Percentiles rank a stretch among this genome's conserved stretches.
Conservation (phyloP, 2,329 filamentous ascomycete genomes). For the Aspergillus brasiliensis region DNA sequence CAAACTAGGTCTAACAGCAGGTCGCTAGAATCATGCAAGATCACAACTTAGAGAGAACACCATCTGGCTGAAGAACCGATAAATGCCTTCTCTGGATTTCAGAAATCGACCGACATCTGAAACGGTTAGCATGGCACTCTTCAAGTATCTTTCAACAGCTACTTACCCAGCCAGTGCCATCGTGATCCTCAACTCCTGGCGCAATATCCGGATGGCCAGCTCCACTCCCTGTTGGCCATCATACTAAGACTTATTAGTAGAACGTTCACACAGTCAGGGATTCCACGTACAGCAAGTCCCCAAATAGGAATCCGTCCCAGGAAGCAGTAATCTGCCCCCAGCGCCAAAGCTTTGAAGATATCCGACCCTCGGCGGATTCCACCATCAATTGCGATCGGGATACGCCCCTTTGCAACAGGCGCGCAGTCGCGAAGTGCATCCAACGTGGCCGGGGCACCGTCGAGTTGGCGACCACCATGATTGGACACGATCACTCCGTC, state of each 20-base stretch:
- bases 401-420: constrained; percentile 31
- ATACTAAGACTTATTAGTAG: constrained; percentile 26
- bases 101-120: constrained; percentile 30
- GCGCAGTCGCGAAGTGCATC: constrained; percentile 37
- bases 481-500: constrained; percentile 44
- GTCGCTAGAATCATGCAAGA: not conserved
- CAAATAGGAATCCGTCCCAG: constrained; percentile 37
- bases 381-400: constrained; percentile 38
- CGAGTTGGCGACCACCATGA: constrained; percentile 43
- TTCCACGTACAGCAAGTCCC: constrained; percentile 32
- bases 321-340: constrained; percentile 37
- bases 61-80: constrained; percentile 30
- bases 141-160: not conserved
- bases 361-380: constrained; percentile 40
- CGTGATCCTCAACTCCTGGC: constrained; percentile 34
- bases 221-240: constrained; percentile 40
- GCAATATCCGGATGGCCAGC: constrained; percentile 34
- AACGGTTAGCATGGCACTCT: constrained; percentile 6
- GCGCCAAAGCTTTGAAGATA: constrained; percentile 41
- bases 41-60: constrained; percentile 32
- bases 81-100: constrained; percentile 35
- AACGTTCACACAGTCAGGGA: too few relatives aligned
- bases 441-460: constrained; percentile 41
- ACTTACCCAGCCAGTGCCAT: constrained; percentile 38
- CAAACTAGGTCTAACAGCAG: not conserved